Conservation (phyloP, 805 yeast species). For the Wickerhamiella lipophila region DNA sequence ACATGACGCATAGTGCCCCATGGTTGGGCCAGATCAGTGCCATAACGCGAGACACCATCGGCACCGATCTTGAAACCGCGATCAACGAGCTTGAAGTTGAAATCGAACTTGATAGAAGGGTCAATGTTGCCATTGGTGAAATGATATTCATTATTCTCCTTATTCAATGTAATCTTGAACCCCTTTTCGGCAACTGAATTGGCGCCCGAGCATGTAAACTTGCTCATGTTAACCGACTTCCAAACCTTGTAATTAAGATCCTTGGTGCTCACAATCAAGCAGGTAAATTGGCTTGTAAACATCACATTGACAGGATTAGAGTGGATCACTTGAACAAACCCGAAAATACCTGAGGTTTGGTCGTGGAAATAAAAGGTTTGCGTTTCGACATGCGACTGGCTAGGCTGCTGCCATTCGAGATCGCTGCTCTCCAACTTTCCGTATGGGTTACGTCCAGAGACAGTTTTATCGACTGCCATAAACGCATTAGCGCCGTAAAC, state of each 20-base stretch:
- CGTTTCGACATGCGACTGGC: constrained; percentile 85
- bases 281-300: constrained; percentile 80
- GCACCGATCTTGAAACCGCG: constrained; percentile 84
- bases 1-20: constrained; percentile 97
- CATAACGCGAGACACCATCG: constrained; percentile 77
- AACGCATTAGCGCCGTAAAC: constrained; percentile 90
- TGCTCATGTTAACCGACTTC: constrained; percentile 84
- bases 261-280: constrained; percentile 49
- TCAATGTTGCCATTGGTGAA: constrained; percentile 52
- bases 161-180: constrained; percentile 47
- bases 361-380: constrained; percentile 79
- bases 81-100: constrained; percentile 40
- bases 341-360: constrained; percentile 48
- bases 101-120: constrained; percentile 52
- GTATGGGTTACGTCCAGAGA: constrained; percentile 44
- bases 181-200: constrained; percentile 64
- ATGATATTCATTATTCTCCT: constrained; percentile 39
- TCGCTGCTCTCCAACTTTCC: constrained; percentile 52
- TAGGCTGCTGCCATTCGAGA: constrained; percentile 61
- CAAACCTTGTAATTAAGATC: constrained; percentile 49
- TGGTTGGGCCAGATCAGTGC: constrained; percentile 69
- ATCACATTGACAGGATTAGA: constrained; percentile 81
- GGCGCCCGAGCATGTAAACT: constrained; percentile 48
- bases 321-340: constrained; percentile 90
- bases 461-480: constrained; percentile 60